These are phyloP conservation scores for Bryopsis sp. DNA, from an alignment of 139 green algal genomes.

Conservation along the genomic window DNA sequence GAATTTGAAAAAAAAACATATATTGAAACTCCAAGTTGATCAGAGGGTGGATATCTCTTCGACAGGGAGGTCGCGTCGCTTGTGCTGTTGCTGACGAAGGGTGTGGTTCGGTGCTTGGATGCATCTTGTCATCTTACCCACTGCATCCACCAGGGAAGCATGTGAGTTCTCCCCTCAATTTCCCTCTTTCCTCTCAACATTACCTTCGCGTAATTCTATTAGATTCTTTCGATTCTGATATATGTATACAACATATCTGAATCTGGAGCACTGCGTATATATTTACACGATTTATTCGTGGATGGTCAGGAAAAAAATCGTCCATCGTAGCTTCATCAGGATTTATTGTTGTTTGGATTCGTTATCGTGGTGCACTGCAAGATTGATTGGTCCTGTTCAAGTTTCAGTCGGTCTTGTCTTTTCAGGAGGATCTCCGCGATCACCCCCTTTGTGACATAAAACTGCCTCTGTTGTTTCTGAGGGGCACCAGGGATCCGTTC, in stretches of 20 bases:
- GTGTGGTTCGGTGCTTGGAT: background rate
- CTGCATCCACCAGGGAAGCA: conserved; percentile 39
- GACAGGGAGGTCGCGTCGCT: conserved; percentile 3
- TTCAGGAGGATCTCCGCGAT: conserved; percentile 32
- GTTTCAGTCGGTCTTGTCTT: no score
- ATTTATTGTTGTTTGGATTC: background rate
- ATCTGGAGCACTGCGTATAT: no score
- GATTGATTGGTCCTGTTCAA: background rate
- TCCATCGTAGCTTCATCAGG: background rate
- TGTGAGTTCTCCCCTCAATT: no score
- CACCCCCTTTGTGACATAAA: conserved; percentile 25
- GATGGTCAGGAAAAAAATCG: background rate
- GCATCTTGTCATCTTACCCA: conserved; percentile 42
- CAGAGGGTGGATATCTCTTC: no score
- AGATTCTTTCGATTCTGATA: no score
- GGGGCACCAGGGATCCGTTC: conserved; percentile 38
- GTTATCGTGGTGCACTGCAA: background rate
- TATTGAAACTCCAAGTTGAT: conserved; percentile 2
- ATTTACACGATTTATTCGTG: background rate
- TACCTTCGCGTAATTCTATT: no score
- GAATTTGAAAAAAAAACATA: background rate
- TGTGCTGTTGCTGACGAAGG: background rate
- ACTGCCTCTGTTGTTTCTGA: conserved; percentile 36
- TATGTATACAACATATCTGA: no score
- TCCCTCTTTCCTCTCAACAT: no score